Evolutionary conservation across 257 asterid species (phyloP).

Genomic region (Fraxinus pennsylvanica): DNA sequence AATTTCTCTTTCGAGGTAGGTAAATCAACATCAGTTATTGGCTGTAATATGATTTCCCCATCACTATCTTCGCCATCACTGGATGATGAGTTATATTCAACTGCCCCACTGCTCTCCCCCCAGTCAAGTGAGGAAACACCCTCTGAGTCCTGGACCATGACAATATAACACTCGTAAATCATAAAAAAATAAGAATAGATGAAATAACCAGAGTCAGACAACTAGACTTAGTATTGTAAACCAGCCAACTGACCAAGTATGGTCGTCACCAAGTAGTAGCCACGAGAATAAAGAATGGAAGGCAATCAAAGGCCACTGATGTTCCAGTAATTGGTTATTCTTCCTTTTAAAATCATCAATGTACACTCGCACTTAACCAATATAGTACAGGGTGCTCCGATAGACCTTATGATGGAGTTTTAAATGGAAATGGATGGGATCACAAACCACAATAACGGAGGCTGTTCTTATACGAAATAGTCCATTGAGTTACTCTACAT

Average conservation of each 20-base stretch:
- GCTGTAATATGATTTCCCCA: conserved; percentile 67
- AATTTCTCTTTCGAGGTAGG: conserved; percentile 62
- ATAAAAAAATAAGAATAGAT: background rate
- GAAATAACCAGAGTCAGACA: background rate
- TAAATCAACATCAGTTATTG: conserved; percentile 77
- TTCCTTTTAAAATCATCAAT: background rate
- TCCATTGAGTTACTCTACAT: background rate
- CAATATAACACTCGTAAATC: conserved; percentile 17
- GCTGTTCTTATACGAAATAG: background rate
- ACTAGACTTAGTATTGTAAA: background rate
- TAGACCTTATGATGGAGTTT: background rate
- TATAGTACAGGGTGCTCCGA: background rate
- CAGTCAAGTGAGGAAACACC: conserved; percentile 61
- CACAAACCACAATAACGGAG: background rate
- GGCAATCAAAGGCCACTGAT: background rate
- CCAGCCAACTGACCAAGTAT: background rate
- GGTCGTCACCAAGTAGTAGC: background rate
- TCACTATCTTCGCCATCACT: conserved; percentile 91
- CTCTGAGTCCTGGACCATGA: conserved; percentile 45
- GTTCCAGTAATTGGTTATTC: background rate
- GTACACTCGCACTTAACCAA: background rate
- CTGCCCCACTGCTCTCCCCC: conserved; percentile 46
- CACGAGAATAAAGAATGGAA: background rate
- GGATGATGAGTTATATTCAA: conserved; percentile 56
- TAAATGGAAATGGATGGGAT: background rate